A percentile compares a stretch with the other conserved stretches of the same genome.
phyloP scores from a whole-genome alignment of 2,329 filamentous ascomycete genomes.

The Zasmidium cellare region DNA sequence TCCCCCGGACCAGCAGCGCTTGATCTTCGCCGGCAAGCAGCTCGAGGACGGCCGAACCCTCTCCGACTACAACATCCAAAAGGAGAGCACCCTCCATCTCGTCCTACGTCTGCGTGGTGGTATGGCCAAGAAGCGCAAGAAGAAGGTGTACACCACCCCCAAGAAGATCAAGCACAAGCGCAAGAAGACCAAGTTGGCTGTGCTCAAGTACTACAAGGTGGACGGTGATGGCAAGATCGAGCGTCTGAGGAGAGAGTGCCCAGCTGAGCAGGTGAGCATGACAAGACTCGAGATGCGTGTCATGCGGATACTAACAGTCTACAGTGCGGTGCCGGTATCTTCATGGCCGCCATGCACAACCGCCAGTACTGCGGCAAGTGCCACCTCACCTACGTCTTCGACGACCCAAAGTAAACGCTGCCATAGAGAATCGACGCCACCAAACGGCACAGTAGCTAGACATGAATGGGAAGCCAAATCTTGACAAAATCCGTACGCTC shows the following conservation, averaged over 20 bases:
- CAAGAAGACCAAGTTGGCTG: conserved; percentile 99
- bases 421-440: background rate
- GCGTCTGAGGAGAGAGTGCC: conserved; percentile 97
- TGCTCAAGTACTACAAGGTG: conserved; percentile 99
- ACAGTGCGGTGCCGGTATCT: conserved; percentile 98
- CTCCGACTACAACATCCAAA: conserved; percentile 99
- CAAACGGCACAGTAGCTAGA: conserved; percentile 5
- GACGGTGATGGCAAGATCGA: conserved; percentile 99
- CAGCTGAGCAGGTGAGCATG: conserved; percentile 74
- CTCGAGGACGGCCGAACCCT: conserved; percentile 99
- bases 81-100: conserved; percentile 98
- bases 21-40: conserved; percentile 99
- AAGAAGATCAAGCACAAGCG: conserved; percentile 99
- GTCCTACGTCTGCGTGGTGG: conserved; percentile 98
- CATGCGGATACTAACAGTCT: conserved; percentile 9
- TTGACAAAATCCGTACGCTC: background rate
- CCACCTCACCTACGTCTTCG: conserved; percentile 71
- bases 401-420: conserved; percentile 49
- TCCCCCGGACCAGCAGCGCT: conserved; percentile 96
- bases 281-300: background rate
- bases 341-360: conserved; percentile 99
- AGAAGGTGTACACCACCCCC: conserved; percentile 99
- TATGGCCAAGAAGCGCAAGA: conserved; percentile 98
- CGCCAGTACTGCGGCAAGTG: conserved; percentile 89
- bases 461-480: conserved; percentile 4